Percentiles rank a stretch among this genome's conserved stretches.
These are phyloP conservation scores for Liquidambar formosana DNA, from an alignment of 164 flowering plant species.

Conservation along the genomic window DNA sequence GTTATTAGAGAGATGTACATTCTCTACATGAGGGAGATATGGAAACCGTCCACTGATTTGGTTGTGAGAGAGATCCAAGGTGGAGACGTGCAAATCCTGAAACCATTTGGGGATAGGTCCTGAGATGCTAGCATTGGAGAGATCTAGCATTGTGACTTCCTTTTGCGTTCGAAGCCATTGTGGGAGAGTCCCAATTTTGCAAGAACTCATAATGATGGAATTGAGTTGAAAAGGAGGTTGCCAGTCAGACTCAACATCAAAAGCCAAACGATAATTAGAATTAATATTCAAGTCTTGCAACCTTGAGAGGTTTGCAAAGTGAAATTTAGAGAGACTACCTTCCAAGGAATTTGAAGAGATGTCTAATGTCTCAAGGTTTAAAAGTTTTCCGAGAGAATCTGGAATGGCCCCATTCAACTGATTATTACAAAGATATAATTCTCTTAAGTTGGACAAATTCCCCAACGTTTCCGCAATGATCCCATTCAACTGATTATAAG, in stretches of 20 bases:
- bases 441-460: too few relatives aligned
- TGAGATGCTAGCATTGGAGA: conserved; percentile 9
- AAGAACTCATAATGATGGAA: not conserved
- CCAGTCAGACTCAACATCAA: not conserved
- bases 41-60: conserved; percentile 3
- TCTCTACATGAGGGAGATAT: too few relatives aligned
- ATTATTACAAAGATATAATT: not conserved
- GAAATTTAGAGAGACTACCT: conserved; percentile 1
- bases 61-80: conserved; percentile 19
- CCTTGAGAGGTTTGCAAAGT: conserved; percentile 9
- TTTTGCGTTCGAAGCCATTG: conserved; percentile 9
- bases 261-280: conserved; percentile 1
- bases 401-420: not conserved
- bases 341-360: not conserved
- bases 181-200: conserved; percentile 7
- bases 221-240: conserved; percentile 5
- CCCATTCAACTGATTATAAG: too few relatives aligned
- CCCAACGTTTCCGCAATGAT: too few relatives aligned
- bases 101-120: not conserved
- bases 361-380: not conserved
- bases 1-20: too few relatives aligned
- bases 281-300: not conserved
- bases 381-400: not conserved
- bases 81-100: not conserved
- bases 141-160: not conserved